phyloP scores from a whole-genome alignment of 1,284 basidiomycete genomes.

The Testicularia cyperi region DNA sequence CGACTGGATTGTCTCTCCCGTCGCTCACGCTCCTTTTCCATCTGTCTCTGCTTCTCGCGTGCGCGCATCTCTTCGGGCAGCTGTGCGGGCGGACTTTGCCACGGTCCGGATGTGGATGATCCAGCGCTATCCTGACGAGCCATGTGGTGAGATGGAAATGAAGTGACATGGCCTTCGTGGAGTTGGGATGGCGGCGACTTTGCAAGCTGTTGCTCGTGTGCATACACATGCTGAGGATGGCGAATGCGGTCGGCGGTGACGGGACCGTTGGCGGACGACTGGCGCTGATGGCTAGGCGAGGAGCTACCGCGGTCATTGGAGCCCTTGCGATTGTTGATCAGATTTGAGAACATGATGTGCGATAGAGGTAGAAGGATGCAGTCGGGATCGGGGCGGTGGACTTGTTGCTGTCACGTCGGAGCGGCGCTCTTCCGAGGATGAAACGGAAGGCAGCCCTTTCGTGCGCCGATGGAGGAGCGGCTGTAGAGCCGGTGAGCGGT shows the following conservation, averaged over 20 bases:
- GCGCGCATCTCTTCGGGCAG: constrained; percentile 44
- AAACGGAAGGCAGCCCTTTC: no score
- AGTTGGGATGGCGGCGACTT: constrained; percentile 14
- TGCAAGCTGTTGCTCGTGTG: constrained; percentile 11
- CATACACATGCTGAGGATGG: constrained; percentile 33
- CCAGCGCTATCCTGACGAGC: constrained; percentile 30
- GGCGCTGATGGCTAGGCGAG: constrained; percentile 3
- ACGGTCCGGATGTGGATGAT: constrained; percentile 14
- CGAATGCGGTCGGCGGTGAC: constrained; percentile 35
- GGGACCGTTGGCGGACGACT: constrained; percentile 9
- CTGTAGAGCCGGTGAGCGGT: no score
- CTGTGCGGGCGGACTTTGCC: constrained; percentile 32
- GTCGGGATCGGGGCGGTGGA: no score
- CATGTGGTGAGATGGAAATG: no score
- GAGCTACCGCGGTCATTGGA: constrained; percentile 26
- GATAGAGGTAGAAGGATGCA: no score
- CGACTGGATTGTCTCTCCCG: constrained; percentile 26
- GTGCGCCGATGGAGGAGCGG: no score
- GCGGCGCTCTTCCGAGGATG: no score
- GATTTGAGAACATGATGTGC: constrained; percentile 32
- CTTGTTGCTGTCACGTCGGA: no score
- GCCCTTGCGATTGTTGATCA: constrained; percentile 31
- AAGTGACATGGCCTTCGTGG: no score
- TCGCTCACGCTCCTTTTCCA: constrained; percentile 26
- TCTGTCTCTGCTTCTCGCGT: constrained; percentile 29